These are phyloP conservation scores for Penicillium sp. DNA, from an alignment of 2,329 filamentous ascomycete genomes.

Conservation along the genomic window DNA sequence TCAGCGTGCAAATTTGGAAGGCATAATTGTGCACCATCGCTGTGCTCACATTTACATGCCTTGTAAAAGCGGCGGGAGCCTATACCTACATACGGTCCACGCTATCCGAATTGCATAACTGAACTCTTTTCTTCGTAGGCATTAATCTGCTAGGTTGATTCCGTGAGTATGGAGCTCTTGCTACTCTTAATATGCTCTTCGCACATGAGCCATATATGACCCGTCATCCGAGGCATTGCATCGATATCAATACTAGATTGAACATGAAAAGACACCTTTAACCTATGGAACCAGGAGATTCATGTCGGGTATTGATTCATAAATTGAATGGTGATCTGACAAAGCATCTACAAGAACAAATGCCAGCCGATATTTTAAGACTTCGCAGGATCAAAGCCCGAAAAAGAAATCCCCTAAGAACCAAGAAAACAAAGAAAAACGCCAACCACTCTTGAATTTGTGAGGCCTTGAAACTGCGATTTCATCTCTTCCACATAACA, in stretches of 20 bases:
- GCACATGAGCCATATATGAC: background rate
- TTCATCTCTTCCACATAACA: conserved; percentile 6
- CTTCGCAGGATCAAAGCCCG: conserved; percentile 19
- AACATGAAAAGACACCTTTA: background rate
- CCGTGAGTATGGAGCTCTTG: no score
- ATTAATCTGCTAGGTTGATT: background rate
- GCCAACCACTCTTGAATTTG: conserved; percentile 26
- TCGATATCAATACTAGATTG: background rate
- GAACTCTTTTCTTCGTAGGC: background rate
- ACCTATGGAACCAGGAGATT: no score
- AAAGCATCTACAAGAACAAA: conserved; percentile 6
- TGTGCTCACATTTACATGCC: no score
- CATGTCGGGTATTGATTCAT: conserved; percentile 22
- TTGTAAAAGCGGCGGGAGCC: background rate
- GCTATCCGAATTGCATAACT: background rate
- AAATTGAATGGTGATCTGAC: conserved; percentile 9
- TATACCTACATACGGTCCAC: background rate
- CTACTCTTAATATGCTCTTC: background rate
- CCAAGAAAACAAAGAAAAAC: conserved; percentile 28
- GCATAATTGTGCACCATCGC: no score
- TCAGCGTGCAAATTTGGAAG: no score
- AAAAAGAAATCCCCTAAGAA: conserved; percentile 18
- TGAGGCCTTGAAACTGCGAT: conserved; percentile 20
- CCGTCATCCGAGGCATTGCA: background rate
- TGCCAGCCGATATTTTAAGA: conserved; percentile 13